These are phyloP conservation scores for Cladorrhinum sp. DNA, from an alignment of 2,329 filamentous ascomycete species.

Conservation along the genomic window DNA sequence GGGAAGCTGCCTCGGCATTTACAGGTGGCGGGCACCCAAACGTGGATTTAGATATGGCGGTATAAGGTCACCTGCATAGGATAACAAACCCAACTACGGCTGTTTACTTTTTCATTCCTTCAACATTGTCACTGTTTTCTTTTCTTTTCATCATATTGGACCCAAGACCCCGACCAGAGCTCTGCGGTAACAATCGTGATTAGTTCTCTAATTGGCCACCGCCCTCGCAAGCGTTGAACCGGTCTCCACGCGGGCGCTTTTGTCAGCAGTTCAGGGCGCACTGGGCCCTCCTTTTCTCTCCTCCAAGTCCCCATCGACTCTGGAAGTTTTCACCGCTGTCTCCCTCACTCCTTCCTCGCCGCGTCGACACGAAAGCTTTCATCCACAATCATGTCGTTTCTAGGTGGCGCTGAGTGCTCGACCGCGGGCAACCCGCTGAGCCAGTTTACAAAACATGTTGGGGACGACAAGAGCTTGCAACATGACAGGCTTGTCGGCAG, in stretches of 20 bases:
- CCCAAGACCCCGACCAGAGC: background rate
- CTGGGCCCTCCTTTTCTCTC: conserved; percentile 2
- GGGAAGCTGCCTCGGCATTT: background rate
- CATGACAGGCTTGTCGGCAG: conserved; percentile 81
- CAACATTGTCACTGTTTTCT: background rate
- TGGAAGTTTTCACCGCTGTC: background rate
- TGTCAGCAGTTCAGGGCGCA: conserved; percentile 1
- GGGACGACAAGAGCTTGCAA: conserved; percentile 93
- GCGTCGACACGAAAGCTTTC: background rate
- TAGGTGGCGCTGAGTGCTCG: conserved; percentile 94
- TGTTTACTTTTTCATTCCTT: background rate
- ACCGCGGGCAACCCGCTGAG: conserved; percentile 93
- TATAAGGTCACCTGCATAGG: background rate
- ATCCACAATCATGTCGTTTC: conserved; percentile 72
- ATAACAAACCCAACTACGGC: background rate
- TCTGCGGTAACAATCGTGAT: background rate
- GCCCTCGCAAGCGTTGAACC: background rate
- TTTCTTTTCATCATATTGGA: background rate
- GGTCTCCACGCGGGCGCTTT: background rate
- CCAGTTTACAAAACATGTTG: conserved; percentile 95
- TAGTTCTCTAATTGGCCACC: background rate
- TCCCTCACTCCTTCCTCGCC: background rate
- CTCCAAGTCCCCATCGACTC: background rate
- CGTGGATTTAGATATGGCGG: background rate
- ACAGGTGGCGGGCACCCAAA: background rate